A percentile compares a stretch with the other conserved stretches of the same genome.
These are phyloP conservation scores for Aspergillus sp. DNA, from an alignment of 2,329 filamentous ascomycete genomes.

Conservation along the genomic window DNA sequence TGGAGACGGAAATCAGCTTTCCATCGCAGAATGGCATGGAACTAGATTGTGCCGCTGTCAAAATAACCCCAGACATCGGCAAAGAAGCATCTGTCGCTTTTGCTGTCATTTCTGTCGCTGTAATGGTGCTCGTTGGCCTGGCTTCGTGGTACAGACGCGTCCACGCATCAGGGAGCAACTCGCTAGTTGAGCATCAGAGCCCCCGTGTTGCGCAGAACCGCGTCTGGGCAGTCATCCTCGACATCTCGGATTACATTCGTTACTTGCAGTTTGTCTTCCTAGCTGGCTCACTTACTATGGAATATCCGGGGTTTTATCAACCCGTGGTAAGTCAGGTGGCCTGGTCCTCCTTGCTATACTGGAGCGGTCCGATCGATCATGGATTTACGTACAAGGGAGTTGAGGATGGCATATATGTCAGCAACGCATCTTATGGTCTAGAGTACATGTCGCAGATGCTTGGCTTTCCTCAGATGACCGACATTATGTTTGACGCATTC, in stretches of 20 bases:
- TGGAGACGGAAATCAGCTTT: conserved; percentile 2
- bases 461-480: neutral
- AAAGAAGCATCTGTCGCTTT: neutral
- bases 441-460: conserved; percentile 9
- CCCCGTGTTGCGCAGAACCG: neutral
- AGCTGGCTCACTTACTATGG: conserved; percentile 4
- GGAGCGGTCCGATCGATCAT: conserved; percentile 5
- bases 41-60: neutral
- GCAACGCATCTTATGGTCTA: conserved; percentile 8
- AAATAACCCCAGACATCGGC: conserved; percentile 9
- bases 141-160: neutral
- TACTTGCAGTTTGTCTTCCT: conserved; percentile 11
- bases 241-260: neutral
- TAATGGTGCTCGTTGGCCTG: neutral
- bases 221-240: neutral
- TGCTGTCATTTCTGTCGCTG: neutral
- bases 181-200: neutral
- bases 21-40: neutral
- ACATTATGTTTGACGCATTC: conserved; percentile 2
- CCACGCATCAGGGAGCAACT: neutral
- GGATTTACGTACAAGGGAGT: conserved; percentile 2
- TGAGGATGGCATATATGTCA: conserved; percentile 9
- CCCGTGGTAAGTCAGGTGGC: conserved; percentile 6
- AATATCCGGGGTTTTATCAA: conserved; percentile 11
- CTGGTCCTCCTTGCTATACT: conserved; percentile 5